A percentile compares a stretch with the other conserved stretches of the same genome.
Conservation (phyloP, 176 grass and related monocot genomes). For the Chrysopogon serrulatus region DNA sequence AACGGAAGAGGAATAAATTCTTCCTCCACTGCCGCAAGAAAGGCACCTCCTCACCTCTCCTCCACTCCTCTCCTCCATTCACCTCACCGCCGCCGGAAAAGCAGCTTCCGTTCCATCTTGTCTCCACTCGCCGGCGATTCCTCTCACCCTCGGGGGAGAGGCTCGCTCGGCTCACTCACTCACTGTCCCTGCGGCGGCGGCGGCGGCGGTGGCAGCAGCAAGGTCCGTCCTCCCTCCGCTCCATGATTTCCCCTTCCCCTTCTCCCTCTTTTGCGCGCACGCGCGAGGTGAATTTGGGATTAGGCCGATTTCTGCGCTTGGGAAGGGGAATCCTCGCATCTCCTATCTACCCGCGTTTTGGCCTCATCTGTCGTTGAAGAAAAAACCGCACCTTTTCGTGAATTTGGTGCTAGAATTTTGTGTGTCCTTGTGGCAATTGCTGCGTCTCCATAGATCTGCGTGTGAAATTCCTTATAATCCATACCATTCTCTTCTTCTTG, state of each 20-base stretch:
- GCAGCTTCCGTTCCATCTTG: neutral
- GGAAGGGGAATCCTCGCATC: neutral
- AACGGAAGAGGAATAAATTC: slow-evolving; percentile 31
- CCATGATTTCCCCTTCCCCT: neutral
- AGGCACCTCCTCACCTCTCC: slow-evolving; percentile 18
- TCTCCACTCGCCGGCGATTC: slow-evolving; percentile 1
- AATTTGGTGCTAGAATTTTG: neutral
- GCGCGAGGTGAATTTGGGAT: neutral
- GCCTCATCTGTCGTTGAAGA: neutral
- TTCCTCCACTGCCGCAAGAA: slow-evolving; percentile 19
- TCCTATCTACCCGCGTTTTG: neutral
- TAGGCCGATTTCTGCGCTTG: neutral
- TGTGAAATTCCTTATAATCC: neutral
- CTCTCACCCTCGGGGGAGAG: neutral
- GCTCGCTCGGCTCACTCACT: neutral
- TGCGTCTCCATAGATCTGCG: neutral
- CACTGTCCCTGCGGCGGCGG: neutral
- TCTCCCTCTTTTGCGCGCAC: neutral
- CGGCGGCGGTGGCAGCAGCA: too few species aligned
- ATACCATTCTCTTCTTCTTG: neutral
- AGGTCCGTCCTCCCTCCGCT: too few species aligned
- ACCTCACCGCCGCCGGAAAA: neutral
- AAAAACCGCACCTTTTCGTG: neutral
- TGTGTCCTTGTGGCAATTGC: neutral
- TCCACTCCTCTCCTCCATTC: too few species aligned